Base-by-base conservation (phyloP, 176 grass and related monocot genomes). In the Otatea glauca region DNA sequence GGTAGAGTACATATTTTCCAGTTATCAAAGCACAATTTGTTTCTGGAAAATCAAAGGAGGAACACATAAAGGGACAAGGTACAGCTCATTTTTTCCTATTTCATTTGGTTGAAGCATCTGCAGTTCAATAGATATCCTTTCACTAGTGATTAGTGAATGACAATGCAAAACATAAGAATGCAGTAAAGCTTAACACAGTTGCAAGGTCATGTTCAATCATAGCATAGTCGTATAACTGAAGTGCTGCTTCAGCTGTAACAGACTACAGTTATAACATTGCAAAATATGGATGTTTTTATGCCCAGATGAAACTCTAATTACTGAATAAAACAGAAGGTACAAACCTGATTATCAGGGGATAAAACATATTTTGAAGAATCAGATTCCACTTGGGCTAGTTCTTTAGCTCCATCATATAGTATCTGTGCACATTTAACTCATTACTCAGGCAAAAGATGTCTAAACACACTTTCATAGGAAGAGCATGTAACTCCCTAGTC, bases 381-480 rank as follows among this genome's bases (percentile, higher is more conserved):
- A 50, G 89, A 54, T 78, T 98, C 91, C 77, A 82, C 89, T 77
- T 96, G 93, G 60, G 83, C 86, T 70, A 98, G 84, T 81, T 98
- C 96, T 77, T 98, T 98, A 58, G 93, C 83, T 90, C 96, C 96
- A 66, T 98, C 96, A 73, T 94, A 86, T 45, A 98, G 88, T 88
- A 96, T 88, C 96, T 98, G 89, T 86, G 56, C 55, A 84, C 15
- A 82, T 62, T 51, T 42, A 81, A 85, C 17, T 65, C 80, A 69
- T 48, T 86, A 63, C 39, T 80, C 23, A 65, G 62, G 18, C 20
- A 62, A 72, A 70, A 61, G 10, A 86, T 47, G 20, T 51, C 27
- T 59, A 88, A 66, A 60, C n/a, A 87, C 38, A 84, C 56, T 39
- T 23, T 15, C 63, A 62, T 76, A 72, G 7, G 67, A 77, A 24